Conservation (phyloP, 2,329 filamentous ascomycete species). For the Ceratocystis lukuohia region DNA sequence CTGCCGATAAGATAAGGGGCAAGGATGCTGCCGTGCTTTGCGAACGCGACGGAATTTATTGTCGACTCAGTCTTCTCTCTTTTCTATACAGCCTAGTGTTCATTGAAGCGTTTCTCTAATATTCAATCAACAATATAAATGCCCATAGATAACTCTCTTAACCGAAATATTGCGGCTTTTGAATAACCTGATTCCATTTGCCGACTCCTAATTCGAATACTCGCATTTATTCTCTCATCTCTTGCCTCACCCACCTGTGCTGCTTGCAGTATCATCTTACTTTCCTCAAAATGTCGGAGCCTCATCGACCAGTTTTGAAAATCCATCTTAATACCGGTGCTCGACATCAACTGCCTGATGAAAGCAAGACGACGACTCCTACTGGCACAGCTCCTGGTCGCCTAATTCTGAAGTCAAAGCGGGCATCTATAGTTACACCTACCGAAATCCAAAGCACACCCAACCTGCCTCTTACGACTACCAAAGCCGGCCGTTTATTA, state of each 20-base stretch:
- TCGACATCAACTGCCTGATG: conserved; percentile 18
- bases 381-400: conserved; percentile 19
- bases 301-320: conserved; percentile 23
- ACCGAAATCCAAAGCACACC: conserved; percentile 20
- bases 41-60: conserved; percentile 12
- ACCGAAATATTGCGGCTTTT: background rate
- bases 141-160: background rate
- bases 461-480: conserved; percentile 31
- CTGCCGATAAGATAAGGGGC: conserved; percentile 15
- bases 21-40: conserved; percentile 7
- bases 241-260: background rate
- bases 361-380: conserved; percentile 20
- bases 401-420: conserved; percentile 32
- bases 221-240: background rate
- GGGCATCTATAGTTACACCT: conserved; percentile 30
- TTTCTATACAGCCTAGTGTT: background rate
- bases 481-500: conserved; percentile 45
- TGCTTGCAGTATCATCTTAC: background rate
- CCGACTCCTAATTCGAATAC: background rate
- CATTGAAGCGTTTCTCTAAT: background rate
- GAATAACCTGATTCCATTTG: background rate
- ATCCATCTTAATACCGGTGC: conserved; percentile 20
- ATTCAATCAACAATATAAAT: background rate
- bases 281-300: conserved; percentile 14
- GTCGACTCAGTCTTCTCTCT: background rate